Evolutionary conservation across 2,329 filamentous ascomycete genomes (phyloP), one percentile per base, ranked within the genome.

Genomic region (Onygena corvina): DNA sequence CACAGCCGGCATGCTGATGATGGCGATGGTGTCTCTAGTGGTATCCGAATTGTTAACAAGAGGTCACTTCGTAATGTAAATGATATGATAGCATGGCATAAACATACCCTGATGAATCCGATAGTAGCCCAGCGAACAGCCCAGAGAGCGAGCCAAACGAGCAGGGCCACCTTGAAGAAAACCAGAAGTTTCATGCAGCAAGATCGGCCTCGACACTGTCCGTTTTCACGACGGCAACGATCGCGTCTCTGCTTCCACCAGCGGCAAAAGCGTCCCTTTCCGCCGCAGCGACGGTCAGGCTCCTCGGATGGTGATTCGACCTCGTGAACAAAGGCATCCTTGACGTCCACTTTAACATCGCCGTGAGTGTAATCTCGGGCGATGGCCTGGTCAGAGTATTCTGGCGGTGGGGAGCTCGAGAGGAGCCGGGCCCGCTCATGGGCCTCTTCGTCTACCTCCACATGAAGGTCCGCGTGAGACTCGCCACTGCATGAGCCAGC

Each of bases 311-410:
- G 12, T 5, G 7, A 8, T 11, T 25, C 31, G 7, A 4, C 12
- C 20, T 47, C 11, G 25, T 20, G 1, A 14, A 14, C n/a, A 9
- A 3, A 27, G 29, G 16, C 31, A 35, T 16, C 29, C 29, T 46
- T 33, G 29, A 47, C 20, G 20, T 47, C 45, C 14, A 47, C 45
- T n/a, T 47, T 47, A 4, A 31, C 29, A 47, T 47, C 45, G 7
- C 45, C 45, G 4, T 3, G n/a, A n/a, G 7, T 8, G 16, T 4
- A 6, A 47, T 31, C 5, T 18, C 2, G 42, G 42, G 30, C 18
- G 25, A 14, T 11, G 27, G 23, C 4, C 9, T 47, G 27, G 30
- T 23, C 45, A 21, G 12, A 11, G 45, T 47, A 47, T n/a, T 30
- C 29, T 14, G 45, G 45, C 4, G 45, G 45, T 9, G 18, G 29